Base-by-base conservation (phyloP, 208 protist species). In the Borovskyia barvae region DNA sequence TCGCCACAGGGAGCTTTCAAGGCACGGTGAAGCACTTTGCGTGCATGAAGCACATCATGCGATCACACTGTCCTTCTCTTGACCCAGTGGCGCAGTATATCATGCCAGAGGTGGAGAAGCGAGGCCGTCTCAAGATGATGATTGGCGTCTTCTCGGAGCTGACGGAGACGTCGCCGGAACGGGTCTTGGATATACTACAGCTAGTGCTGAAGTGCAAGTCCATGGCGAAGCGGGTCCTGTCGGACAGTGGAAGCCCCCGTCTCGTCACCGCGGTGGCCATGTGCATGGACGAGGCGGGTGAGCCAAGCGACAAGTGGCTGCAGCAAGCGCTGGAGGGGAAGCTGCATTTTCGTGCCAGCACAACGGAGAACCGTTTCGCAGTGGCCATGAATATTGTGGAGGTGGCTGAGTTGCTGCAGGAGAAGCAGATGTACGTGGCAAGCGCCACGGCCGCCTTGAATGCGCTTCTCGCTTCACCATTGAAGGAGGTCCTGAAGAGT, bases 351-450 rank as follows among this genome's bases (percentile, higher is more conserved):
- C 84, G 90, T 43, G 73, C 86, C 8, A 83, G 77, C 65, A 63
- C 79, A 19, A 80, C 90, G 20, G 81, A 95, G 64, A 95, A 95
- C 71, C 85, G 90, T 40, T 91, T 95, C 65, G 73, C 85, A 19
- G 84, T 95, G 17, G 90, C 90, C 15, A 86, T 90, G 70, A 72
- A 71, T 69, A 74, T 95, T 26, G 82, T 93, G 5, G 86, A 95
- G 76, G 72, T 93, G 17, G 83, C 90, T 5, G 90, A 95, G 69
- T 74, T 83, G 71, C 74, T 95, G 48, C 70, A 85, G 29, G 76
- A 83, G 52, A 78, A 80, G 57, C 72, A 95, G 57, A 52, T 84
- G n/a, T 93, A 92, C 79, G 69, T 79, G n/a, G 59, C 67, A 19
- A 93, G 82, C 51, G 85, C 85, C n/a, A 95, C 77, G 26, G 73